Base-by-base conservation (phyloP, 495 filamentous ascomycete genomes). In the Annulohypoxylon stygium region DNA sequence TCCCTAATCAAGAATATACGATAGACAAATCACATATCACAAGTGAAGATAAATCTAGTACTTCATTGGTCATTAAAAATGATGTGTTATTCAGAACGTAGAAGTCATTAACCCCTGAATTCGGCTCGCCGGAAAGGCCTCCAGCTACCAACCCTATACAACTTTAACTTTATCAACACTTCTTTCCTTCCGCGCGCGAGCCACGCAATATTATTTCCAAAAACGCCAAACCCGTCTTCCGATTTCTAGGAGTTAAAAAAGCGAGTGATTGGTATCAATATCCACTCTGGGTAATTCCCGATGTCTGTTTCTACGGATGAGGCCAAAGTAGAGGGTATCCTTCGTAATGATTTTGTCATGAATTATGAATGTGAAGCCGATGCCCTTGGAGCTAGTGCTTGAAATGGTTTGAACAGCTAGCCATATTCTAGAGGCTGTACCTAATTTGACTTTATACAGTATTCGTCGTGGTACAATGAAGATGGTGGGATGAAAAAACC, bases 181-280 rank as follows among this genome's bases (percentile, higher is more conserved):
- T 47, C 12, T 34, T 47, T 26, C 41, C 25, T 41, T 41, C n/a
- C 34, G 6, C 23, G 51, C 48, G 41, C 2, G 18, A 60, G 47
- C 39, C 54, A 43, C 45, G 60, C 33, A 26, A 39, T 30, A 60
- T 53, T 51, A 30, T 30, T 30, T 67, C n/a, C 50, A 23, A 67
- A 20, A 67, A 67, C 55, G 65, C 65, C 65, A 30, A 51, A 51
- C 26, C 33, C 45, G 45, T n/a, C 65, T 23, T 53, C 45, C 39
- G 23, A 14, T 57, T 34, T 54, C 43, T 23, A 36, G 16, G 39
- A 36, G 30, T 14, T 51, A 37, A 48, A 14, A 59, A 41, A 60
- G 47, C 54, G 55, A 58, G 47, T 60, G 65, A 55, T 58, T 58
- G 65, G 65, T 67, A 67, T 67, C 54, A 60, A 59, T 59, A 30